phyloP scores from a whole-genome alignment of 345 rosid species.

The Toxicodendron radicans region DNA sequence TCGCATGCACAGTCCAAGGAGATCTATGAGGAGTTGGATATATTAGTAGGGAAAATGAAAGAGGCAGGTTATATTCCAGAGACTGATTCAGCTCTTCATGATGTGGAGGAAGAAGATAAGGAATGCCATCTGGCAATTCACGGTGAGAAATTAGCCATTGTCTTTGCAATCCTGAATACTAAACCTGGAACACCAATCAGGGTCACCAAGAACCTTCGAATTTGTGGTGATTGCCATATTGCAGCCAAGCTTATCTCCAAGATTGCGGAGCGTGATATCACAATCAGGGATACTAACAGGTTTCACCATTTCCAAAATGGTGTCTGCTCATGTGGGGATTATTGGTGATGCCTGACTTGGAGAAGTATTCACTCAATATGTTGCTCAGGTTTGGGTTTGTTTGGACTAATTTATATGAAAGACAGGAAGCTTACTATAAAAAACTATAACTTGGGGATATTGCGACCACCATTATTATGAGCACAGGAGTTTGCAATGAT shows the following conservation, averaged over 20 bases:
- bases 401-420: not conserved
- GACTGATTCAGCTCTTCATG: conserved; percentile 69
- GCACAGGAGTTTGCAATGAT: no score
- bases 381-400: not conserved
- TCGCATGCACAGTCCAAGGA: conserved; percentile 46
- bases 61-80: conserved; percentile 63
- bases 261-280: conserved; percentile 56
- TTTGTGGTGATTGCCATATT: conserved; percentile 73
- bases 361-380: not conserved
- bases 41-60: conserved; percentile 65
- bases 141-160: conserved; percentile 78
- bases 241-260: conserved; percentile 69
- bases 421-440: not conserved
- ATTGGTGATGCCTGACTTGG: conserved; percentile 42
- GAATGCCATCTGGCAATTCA: conserved; percentile 72
- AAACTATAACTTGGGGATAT: not conserved
- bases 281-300: conserved; percentile 60
- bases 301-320: conserved; percentile 67
- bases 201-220: conserved; percentile 74
- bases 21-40: conserved; percentile 53
- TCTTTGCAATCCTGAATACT: conserved; percentile 61
- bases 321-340: conserved; percentile 71
- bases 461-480: no score
- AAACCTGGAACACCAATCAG: conserved; percentile 44
- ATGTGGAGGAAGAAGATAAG: conserved; percentile 81